Evolutionary conservation across 2,329 filamentous ascomycete species (phyloP), one percentile per base, ranked within the genome.

Genomic region (Cryoendolithus antarcticus): DNA sequence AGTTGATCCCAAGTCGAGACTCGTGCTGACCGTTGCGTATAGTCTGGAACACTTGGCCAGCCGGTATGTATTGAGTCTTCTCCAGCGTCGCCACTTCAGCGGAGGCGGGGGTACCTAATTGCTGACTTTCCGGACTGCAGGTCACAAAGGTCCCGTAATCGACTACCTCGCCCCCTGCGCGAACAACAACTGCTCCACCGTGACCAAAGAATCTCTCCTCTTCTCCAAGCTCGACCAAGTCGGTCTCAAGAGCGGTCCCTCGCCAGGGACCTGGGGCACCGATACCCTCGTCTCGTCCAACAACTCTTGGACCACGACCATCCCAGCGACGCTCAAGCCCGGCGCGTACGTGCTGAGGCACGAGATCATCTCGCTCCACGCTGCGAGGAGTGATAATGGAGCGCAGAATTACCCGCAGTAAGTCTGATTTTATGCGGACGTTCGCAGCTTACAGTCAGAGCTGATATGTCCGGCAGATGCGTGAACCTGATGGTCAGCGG

Each of bases 211-310:
- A 2, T 51, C 60, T 3, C 65, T 80, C 24, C 57, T 71, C 46
- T 80, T 71, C 58, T 73, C 77, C 67, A 82, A 82, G 67, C 77
- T 81, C 43, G 66, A 70, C 30, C 67, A 68, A 41, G 63, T 57
- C 29, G 77, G 76, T 40, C 65, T 75, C 45, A 61, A 70, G 42
- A 52, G 61, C 45, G 62, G 60, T 34, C 60, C 53, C 39, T 48
- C 52, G 6, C 62, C 67, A 0, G 69, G 69, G 30, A 60, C 54
- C 30, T 80, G 75, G 74, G 75, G 70, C 31, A 58, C 70, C 5
- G 72, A 77, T 45, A 53, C 66, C 39, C 55, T 74, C 43, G 63
- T 72, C 37, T 58, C 52, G 31, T 63, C 70, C 56, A 66, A 74
- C 39, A 63, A 62, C 12, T 70, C 72, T 8, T 61, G 48, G 60